Conservation (phyloP, 2,329 filamentous ascomycete genomes). For the Seiridium cupressi region DNA sequence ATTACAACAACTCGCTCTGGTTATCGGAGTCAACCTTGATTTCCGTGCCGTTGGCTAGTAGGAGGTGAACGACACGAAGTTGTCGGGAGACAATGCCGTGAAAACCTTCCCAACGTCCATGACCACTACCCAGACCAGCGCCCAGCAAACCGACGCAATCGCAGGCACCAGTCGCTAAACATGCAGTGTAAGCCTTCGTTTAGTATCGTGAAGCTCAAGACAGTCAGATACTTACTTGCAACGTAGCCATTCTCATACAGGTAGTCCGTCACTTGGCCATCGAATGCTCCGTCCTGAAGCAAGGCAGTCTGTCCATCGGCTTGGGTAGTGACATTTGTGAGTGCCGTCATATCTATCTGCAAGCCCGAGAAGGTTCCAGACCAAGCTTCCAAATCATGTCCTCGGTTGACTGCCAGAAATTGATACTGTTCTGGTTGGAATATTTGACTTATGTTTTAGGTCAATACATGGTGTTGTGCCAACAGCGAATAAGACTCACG, state of each 20-base stretch:
- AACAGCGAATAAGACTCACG: constrained; percentile 1
- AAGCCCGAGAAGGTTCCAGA: constrained; percentile 19
- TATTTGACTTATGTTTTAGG: constrained; percentile 15
- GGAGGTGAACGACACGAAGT: constrained; percentile 4
- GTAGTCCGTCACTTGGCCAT: constrained; percentile 1
- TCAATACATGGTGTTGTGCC: neutral
- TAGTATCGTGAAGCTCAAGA: neutral
- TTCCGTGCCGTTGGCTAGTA: constrained; percentile 9
- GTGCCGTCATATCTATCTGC: constrained; percentile 17
- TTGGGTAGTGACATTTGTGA: constrained; percentile 12
- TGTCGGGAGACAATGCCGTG: constrained; percentile 7
- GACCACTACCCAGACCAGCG: constrained; percentile 28
- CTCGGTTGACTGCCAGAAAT: constrained; percentile 17
- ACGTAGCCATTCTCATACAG: constrained; percentile 13
- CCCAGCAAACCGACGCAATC: constrained; percentile 49
- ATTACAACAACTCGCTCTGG: constrained; percentile 1
- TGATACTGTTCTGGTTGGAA: constrained; percentile 19
- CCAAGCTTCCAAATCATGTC: constrained; percentile 15
- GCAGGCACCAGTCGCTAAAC: constrained; percentile 46
- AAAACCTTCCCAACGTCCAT: constrained; percentile 7
- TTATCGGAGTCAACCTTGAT: constrained; percentile 2
- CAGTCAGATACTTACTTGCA: constrained; percentile 5
- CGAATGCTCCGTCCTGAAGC: constrained; percentile 11
- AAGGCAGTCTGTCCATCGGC: constrained; percentile 5
- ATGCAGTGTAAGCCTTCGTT: neutral